Evolutionary conservation across 2,329 filamentous ascomycete genomes (phyloP), one percentile per base, ranked within the genome.

Genomic region (Fusarium proliferatum): DNA sequence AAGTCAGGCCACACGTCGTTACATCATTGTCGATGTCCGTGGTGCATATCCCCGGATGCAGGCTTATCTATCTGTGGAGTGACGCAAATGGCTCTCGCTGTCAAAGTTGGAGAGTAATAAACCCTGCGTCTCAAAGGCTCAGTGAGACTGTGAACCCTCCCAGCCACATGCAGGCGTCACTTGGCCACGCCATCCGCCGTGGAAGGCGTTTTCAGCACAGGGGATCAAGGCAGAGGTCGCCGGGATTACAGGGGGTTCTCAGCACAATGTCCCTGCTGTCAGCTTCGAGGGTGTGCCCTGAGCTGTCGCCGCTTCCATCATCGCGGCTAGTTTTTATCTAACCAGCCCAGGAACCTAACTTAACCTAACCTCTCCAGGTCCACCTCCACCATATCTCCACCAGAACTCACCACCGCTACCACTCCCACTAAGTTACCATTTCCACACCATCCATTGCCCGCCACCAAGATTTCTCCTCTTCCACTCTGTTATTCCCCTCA

Each of bases 381-480:
- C 76, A 77, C 68, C 74, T 76, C 71, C 69, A 73, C 66, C 51
- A 75, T 59, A 51, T 64, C 74, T 71, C 70, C 75, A 72, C 69
- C 71, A 73, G 70, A 72, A 75, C 63, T 75, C 72, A 75, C 69
- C 72, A 76, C 69, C 69, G 67, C 69, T 73, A 66, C 67, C 75
- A 69, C 69, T 64, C 48, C 48, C 48, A 51, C 48, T 34, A 51
- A 43, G 53, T 56, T 68, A 56, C 70, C 49, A 58, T 46, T 65
- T 62, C 73, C 74, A 74, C 76, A 76, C 75, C 75, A 77, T 76
- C 69, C 59, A 58, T 63, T 68, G 72, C 72, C 72, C 72, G 72
- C 72, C 72, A 74, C 72, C 72, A 74, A 67, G 59, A 78, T 74
- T 77, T 77, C 76, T 77, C 63, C 65, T 71, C 63, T 61, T 67